phyloP scores from a whole-genome alignment of 305 asterid species.

The Fraxinus paxiana region DNA sequence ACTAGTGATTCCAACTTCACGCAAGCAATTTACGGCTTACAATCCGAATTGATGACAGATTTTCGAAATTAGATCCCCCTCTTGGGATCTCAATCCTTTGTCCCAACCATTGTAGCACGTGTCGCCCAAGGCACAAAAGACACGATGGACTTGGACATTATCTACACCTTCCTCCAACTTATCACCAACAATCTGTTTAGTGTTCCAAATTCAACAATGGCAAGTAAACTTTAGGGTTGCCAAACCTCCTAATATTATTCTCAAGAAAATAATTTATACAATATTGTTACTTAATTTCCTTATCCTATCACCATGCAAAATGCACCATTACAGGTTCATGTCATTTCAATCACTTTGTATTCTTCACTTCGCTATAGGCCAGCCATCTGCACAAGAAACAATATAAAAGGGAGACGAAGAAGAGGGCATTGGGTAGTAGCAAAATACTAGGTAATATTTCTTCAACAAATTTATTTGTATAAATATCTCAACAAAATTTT shows the following conservation, averaged over 20 bases:
- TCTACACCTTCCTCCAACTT: neutral
- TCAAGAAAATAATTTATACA: neutral
- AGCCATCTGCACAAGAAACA: neutral
- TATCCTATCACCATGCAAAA: neutral
- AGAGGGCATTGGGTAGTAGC: neutral
- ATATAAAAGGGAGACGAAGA: neutral
- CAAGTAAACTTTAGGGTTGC: neutral
- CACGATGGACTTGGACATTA: neutral
- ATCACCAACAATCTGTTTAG: neutral
- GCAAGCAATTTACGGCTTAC: neutral
- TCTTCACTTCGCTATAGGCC: neutral
- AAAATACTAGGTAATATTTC: neutral
- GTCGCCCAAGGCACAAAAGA: neutral
- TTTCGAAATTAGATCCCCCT: neutral
- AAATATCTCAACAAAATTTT: constrained; percentile 40
- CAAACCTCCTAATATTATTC: neutral
- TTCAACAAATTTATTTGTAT: constrained; percentile 21
- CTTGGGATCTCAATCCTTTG: neutral
- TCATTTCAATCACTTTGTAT: neutral
- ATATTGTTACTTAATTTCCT: neutral
- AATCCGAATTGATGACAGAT: neutral
- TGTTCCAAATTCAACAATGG: neutral
- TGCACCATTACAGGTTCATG: neutral
- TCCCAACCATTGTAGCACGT: neutral
- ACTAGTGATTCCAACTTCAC: neutral